phyloP scores from a whole-genome alignment of 768 basidiomycete genomes.

The Paxillus rubicundulus region DNA sequence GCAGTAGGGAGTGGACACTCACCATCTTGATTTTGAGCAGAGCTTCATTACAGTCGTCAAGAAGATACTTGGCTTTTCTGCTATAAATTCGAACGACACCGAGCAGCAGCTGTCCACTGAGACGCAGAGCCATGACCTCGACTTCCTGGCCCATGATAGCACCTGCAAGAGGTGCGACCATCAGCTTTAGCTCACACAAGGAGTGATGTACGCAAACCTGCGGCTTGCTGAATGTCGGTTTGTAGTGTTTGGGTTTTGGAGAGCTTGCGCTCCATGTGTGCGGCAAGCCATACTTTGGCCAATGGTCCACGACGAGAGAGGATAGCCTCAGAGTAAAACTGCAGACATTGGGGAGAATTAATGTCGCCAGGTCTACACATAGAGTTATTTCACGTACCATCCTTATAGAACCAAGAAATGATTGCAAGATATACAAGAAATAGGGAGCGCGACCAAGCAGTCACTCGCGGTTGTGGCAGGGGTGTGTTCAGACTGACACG shows the following conservation, averaged over 20 bases:
- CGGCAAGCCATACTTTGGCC: conserved; percentile 98
- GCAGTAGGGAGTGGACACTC: conserved; percentile 3
- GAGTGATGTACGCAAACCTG: conserved; percentile 46
- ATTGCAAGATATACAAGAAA: conserved; percentile 21
- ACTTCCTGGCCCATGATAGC: conserved; percentile 94
- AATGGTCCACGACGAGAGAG: conserved; percentile 91
- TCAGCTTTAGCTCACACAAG: not conserved
- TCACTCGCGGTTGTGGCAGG: conserved; percentile 8
- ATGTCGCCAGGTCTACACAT: not conserved
- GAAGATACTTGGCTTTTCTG: conserved; percentile 93
- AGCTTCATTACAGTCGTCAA: conserved; percentile 98
- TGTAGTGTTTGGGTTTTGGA: conserved; percentile 93
- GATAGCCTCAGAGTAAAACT: conserved; percentile 95
- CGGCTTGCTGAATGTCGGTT: conserved; percentile 92
- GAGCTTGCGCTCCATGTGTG: conserved; percentile 97
- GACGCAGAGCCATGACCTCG: conserved; percentile 88
- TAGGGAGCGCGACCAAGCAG: not conserved
- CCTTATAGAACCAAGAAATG: conserved; percentile 18
- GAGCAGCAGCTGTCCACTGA: conserved; percentile 94
- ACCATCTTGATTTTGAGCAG: conserved; percentile 95
- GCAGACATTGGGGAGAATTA: not conserved
- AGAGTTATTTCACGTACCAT: conserved; percentile 18
- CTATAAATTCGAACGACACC: conserved; percentile 98
- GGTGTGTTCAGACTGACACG: conserved; percentile 14
- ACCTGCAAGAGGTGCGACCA: conserved; percentile 40